Evolutionary conservation across 2,329 filamentous ascomycete genomes (phyloP), one percentile per base, ranked within the genome.

Genomic region (Diaporthe capsici): DNA sequence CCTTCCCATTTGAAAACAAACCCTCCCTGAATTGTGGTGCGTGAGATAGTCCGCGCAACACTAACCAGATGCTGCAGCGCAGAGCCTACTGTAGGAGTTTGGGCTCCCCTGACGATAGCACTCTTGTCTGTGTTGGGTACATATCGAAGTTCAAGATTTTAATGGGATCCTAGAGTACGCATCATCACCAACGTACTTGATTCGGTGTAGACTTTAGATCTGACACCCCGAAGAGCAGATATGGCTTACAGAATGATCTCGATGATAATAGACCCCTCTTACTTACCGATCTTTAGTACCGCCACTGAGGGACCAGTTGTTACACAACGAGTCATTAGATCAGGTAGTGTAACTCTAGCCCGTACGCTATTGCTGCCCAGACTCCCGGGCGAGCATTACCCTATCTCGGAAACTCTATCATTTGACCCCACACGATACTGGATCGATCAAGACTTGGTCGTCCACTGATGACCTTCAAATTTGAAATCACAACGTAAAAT

Each of bases 391-490:
- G 12, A 39, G 57, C 57, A 60, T 60, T 60, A 60, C 57, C 57
- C 57, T 60, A 60, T 60, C 57, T 60, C 57, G n/a, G 34, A 39
- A 60, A 60, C 57, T 60, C 31, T n/a, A n/a, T 37, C 57, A 60
- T 60, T 60, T n/a, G 31, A 10, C 57, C 57, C 57, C 57, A 20
- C 57, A 37, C 57, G 20, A 60, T 60, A 60, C 20, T 37, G 31
- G 17, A 6, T 37, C 31, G 31, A 13, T 37, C 57, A n/a, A 55
- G 57, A 37, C 31, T 60, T n/a, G 10, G 57, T 9, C 57, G 31
- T 37, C 31, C 31, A 60, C 57, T 60, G 10, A 60, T 39, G 17
- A 13, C 17, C 57, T 60, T 22, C 31, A n/a, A 22, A 60, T 37
- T 34, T 58, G 55, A 31, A 34, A 58, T 58, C 55, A 34, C 28